These are phyloP conservation scores for Fusarium redolens DNA, from an alignment of 2,329 filamentous ascomycete species.

Conservation along the genomic window DNA sequence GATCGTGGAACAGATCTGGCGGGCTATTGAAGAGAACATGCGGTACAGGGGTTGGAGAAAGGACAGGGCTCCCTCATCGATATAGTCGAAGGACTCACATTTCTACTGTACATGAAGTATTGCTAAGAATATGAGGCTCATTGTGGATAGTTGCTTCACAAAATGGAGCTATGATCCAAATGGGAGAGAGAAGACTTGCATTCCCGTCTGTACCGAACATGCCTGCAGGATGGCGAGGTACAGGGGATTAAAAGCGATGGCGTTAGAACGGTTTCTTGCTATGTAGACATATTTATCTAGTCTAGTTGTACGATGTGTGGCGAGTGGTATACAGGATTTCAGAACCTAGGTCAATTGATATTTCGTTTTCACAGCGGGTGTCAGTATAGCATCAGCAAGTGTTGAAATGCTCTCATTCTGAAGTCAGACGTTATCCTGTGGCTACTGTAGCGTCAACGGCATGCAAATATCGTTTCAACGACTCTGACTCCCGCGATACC, in stretches of 20 bases:
- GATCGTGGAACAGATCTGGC: slow-evolving; percentile 93
- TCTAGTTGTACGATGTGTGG: slow-evolving; percentile 12
- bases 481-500: not conserved
- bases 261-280: slow-evolving; percentile 45
- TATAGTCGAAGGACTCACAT: slow-evolving; percentile 47
- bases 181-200: slow-evolving; percentile 7
- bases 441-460: not conserved
- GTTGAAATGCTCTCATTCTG: not conserved
- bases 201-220: slow-evolving; percentile 31
- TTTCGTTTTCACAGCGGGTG: slow-evolving; percentile 3
- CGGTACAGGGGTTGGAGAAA: slow-evolving; percentile 83
- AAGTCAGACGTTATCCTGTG: not conserved
- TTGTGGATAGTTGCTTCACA: slow-evolving; percentile 2
- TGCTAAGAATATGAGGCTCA: not conserved
- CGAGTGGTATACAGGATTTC: slow-evolving; percentile 13
- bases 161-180: slow-evolving; percentile 8
- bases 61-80: slow-evolving; percentile 71
- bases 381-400: not conserved
- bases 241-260: slow-evolving; percentile 45
- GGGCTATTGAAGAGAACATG: slow-evolving; percentile 89
- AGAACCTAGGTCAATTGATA: slow-evolving; percentile 27
- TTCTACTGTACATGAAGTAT: slow-evolving; percentile 7
- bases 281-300: slow-evolving; percentile 29
- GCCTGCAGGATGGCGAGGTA: slow-evolving; percentile 22
- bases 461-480: not conserved